Base-by-base conservation (phyloP, 2,329 filamentous ascomycete species). In the Huntiella decipiens region DNA sequence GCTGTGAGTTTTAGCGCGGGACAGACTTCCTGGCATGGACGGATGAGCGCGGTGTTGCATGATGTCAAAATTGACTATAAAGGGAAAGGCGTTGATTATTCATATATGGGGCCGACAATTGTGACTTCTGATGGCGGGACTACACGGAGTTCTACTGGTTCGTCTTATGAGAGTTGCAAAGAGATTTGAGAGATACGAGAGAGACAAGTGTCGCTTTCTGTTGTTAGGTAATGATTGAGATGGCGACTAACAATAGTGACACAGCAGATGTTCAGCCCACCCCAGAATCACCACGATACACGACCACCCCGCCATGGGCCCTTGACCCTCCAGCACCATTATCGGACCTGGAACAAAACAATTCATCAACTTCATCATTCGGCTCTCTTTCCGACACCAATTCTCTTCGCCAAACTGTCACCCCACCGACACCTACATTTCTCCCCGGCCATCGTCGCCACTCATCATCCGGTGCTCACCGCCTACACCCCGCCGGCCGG, bases 31-130 rank as follows among this genome's bases (percentile, higher is more conserved):
- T 48, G 46, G 46, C 36, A 48, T 38, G 46, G 35, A 4, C 42
- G 46, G 32, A 48, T 48, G 37, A 38, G 43, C 15, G 46, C 45
- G 38, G 36, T 48, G 15, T 17, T 44, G 22, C 40, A 48, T 19
- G 46, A 28, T 28, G 22, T 28, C 7, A 28, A 28, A 7, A 10
- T 28, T 28, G 22, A 28, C 22, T 28, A 28, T 10, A 28, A 28
- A 28, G 22, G 22, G 5, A 28, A 28, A 6, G 22, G 22, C 8
- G 22, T 28, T 8, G 22, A 28, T 28, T 28, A 28, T 28, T 28
- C 22, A 8, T 28, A 28, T 3, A 28, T 28, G 22, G 22, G 22
- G 8, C 22, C 22, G 22, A 28, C 22, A 7, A 28, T 28, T 28
- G 22, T 28, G 22, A 28, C 22, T 28, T 28, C 22, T 28, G 22